These are phyloP conservation scores for Ascochyta pisi DNA, from an alignment of 2,329 filamentous ascomycete genomes.

Conservation along the genomic window DNA sequence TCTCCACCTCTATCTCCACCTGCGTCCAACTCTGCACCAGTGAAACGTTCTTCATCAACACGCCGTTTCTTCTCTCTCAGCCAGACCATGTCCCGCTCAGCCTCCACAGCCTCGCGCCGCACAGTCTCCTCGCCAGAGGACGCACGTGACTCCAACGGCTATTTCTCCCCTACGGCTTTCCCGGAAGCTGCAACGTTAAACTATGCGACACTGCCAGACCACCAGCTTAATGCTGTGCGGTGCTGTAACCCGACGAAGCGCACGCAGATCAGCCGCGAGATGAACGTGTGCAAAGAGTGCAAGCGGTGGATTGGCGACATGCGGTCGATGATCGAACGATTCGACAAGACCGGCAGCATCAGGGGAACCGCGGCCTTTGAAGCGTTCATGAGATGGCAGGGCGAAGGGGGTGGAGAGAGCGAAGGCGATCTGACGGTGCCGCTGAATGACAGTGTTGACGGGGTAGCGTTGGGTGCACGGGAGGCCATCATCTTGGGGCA, in stretches of 20 bases:
- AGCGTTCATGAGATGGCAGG: constrained; percentile 37
- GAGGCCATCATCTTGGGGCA: constrained; percentile 35
- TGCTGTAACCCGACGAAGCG: constrained; percentile 29
- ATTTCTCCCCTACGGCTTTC: constrained; percentile 5
- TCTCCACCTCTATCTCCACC: constrained; percentile 36
- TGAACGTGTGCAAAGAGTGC: constrained; percentile 42
- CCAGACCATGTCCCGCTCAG: constrained; percentile 32
- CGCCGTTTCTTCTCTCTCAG: constrained; percentile 38
- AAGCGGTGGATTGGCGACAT: constrained; percentile 37
- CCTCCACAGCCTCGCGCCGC: constrained; percentile 30
- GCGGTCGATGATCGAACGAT: constrained; percentile 39
- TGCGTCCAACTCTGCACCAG: constrained; percentile 14
- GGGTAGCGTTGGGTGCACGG: constrained; percentile 22
- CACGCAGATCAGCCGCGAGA: constrained; percentile 32
- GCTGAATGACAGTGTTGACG: constrained; percentile 23
- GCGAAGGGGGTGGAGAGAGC: constrained; percentile 24
- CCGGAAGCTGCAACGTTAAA: constrained; percentile 15
- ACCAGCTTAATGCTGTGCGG: constrained; percentile 31
- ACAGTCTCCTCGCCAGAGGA: constrained; percentile 19
- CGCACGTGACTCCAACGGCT: constrained; percentile 22
- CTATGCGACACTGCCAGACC: constrained; percentile 34
- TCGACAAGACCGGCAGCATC: constrained; percentile 41
- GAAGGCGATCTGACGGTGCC: constrained; percentile 33
- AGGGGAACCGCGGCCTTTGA: constrained; percentile 39
- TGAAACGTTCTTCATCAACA: constrained; percentile 30